Evolutionary conservation across 768 basidiomycete species (phyloP).

Genomic region (Naganishia randhawae): DNA sequence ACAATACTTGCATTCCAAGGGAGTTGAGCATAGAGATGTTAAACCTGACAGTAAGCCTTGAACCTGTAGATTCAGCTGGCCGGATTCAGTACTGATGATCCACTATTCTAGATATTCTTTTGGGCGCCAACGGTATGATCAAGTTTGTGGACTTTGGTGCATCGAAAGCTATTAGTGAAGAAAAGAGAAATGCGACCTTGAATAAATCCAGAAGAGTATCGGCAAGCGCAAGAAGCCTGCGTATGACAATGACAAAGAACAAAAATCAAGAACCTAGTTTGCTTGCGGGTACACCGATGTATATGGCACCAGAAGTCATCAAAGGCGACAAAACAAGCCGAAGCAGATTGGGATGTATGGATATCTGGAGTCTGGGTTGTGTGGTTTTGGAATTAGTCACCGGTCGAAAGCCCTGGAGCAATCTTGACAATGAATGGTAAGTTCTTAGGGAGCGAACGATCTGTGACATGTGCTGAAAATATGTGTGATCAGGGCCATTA

Average conservation of each 20-base stretch:
- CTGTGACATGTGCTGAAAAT: not conserved
- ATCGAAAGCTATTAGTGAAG: conserved; percentile 72
- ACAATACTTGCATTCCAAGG: conserved; percentile 84
- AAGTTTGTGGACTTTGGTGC: conserved; percentile 96
- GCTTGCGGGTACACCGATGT: conserved; percentile 97
- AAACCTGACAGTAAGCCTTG: conserved; percentile 88
- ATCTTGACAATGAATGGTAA: conserved; percentile 97
- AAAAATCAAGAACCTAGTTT: conserved; percentile 57
- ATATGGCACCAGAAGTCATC: conserved; percentile 99
- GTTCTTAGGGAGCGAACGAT: conserved; percentile 35
- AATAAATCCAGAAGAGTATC: conserved; percentile 57
- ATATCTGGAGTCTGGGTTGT: conserved; percentile 96
- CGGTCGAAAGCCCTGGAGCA: conserved; percentile 96
- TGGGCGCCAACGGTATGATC: conserved; percentile 64
- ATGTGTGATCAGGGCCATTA: conserved; percentile 76
- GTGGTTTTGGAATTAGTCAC: conserved; percentile 96
- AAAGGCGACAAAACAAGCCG: conserved; percentile 83
- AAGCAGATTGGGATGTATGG: conserved; percentile 77
- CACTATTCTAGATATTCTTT: conserved; percentile 69
- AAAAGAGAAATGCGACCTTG: conserved; percentile 75
- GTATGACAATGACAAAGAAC: conserved; percentile 41
- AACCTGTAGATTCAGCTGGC: conserved; percentile 25
- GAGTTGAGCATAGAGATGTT: conserved; percentile 91
- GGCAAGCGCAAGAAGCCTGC: conserved; percentile 36
- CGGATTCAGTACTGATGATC: not conserved